Percentiles rank a stretch among this genome's conserved stretches.
phyloP scores from a whole-genome alignment of 768 basidiomycete genomes.

The Mycena polygramma region DNA sequence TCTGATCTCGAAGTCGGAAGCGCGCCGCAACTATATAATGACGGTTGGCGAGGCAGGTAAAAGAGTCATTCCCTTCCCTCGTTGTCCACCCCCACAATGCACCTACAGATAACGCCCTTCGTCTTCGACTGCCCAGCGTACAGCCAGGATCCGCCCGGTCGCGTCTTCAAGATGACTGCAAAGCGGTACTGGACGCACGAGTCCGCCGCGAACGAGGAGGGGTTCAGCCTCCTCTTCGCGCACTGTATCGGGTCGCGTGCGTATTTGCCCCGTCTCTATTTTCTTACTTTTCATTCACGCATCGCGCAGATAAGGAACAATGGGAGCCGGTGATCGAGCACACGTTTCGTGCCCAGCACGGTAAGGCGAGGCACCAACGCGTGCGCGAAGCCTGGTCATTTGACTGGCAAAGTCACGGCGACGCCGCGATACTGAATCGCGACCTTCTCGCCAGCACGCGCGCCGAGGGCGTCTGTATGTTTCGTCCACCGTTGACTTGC shows the following conservation, averaged over 20 bases:
- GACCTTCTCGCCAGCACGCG: conserved; percentile 39
- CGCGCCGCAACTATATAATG: background rate
- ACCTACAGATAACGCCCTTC: conserved; percentile 17
- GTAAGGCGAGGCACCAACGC: conserved; percentile 37
- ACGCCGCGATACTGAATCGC: conserved; percentile 51
- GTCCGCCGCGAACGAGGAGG: conserved; percentile 45
- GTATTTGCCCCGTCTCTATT: conserved; percentile 33
- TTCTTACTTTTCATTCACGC: background rate
- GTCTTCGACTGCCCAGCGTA: conserved; percentile 28
- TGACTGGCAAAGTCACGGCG: conserved; percentile 57
- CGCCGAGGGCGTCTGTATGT: conserved; percentile 41
- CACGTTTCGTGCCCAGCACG: conserved; percentile 43
- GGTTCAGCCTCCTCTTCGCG: conserved; percentile 60
- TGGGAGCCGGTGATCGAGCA: conserved; percentile 53
- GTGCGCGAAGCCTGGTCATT: conserved; percentile 57
- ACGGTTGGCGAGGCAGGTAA: background rate
- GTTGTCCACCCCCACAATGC: background rate
- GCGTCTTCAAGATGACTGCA: conserved; percentile 56
- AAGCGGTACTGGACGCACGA: conserved; percentile 55
- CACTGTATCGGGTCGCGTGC: conserved; percentile 64
- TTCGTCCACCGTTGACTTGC: background rate
- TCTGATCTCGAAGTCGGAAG: background rate
- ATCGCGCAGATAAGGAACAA: conserved; percentile 51
- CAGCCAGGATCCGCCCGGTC: conserved; percentile 9
- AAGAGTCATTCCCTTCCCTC: background rate